These are phyloP conservation scores for Globisporangium nodosum DNA, from an alignment of 352 stramenopile genomes.

Conservation along the genomic window DNA sequence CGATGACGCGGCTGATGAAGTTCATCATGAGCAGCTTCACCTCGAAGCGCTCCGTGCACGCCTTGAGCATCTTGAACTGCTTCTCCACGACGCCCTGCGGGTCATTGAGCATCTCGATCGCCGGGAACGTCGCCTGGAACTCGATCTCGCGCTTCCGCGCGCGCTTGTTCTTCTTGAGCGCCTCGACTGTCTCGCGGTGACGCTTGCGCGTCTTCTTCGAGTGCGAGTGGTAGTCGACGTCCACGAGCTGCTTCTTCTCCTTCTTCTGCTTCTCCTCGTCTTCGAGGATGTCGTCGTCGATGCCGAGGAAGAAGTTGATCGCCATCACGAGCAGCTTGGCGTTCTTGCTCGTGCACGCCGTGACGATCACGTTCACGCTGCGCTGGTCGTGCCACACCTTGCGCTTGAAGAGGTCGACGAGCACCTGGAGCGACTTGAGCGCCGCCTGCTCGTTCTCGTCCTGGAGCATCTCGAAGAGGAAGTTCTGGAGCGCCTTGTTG, in stretches of 20 bases:
- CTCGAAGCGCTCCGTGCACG: conserved; percentile 89
- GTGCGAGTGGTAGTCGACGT: conserved; percentile 93
- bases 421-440: conserved; percentile 89
- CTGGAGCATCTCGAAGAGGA: conserved; percentile 93
- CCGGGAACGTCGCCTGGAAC: conserved; percentile 89
- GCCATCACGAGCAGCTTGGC: conserved; percentile 86
- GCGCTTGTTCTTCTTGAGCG: conserved; percentile 90
- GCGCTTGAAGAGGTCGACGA: conserved; percentile 95
- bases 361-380: conserved; percentile 96
- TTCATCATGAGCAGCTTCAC: conserved; percentile 98
- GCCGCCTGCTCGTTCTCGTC: conserved; percentile 83
- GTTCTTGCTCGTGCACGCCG: conserved; percentile 85
- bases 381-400: conserved; percentile 96
- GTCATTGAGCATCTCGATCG: conserved; percentile 97
- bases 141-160: conserved; percentile 71
- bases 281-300: conserved; percentile 96
- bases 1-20: conserved; percentile 95
- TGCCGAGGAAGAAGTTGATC: conserved; percentile 98
- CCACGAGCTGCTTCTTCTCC: conserved; percentile 73
- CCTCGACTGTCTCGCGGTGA: conserved; percentile 75
- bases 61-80: conserved; percentile 90
- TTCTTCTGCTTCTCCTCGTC: conserved; percentile 93
- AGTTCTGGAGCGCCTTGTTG: conserved; percentile 94
- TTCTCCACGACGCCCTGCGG: conserved; percentile 93
- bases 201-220: conserved; percentile 96